Percentiles rank a stretch among this genome's conserved stretches.
These are phyloP conservation scores for Cryptococcus hybrid DNA, from an alignment of 1,284 basidiomycete genomes.

Conservation along the genomic window DNA sequence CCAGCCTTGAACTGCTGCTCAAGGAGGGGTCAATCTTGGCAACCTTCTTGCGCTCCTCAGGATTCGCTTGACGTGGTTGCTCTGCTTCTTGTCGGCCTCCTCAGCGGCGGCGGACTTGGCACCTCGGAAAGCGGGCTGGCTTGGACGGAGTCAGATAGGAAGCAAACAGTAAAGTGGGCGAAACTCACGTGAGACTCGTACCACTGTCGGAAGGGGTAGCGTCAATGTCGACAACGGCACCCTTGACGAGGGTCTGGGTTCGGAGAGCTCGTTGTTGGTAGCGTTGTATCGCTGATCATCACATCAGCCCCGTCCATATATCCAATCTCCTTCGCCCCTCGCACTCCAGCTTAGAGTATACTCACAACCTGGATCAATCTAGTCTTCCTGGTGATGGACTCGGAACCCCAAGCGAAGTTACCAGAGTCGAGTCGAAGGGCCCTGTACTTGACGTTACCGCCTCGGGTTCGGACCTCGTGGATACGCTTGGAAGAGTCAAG, in stretches of 20 bases:
- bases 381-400: slow-evolving; percentile 87
- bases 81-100: slow-evolving; percentile 66
- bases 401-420: slow-evolving; percentile 96
- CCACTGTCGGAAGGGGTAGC: slow-evolving; percentile 97
- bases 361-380: slow-evolving; percentile 90
- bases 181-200: slow-evolving; percentile 87
- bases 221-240: slow-evolving; percentile 91
- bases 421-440: slow-evolving; percentile 90
- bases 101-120: slow-evolving; percentile 62
- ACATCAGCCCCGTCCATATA: neutral
- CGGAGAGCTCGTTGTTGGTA: slow-evolving; percentile 97
- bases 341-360: slow-evolving; percentile 26
- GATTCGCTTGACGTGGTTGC: slow-evolving; percentile 81
- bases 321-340: neutral
- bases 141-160: slow-evolving; percentile 38
- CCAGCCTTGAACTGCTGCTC: slow-evolving; percentile 57
- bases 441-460: slow-evolving; percentile 89
- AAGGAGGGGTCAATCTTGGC: slow-evolving; percentile 84
- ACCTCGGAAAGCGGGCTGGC: slow-evolving; percentile 80
- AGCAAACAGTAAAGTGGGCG: neutral
- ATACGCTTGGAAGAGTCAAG: slow-evolving; percentile 83
- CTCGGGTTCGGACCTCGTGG: slow-evolving; percentile 88
- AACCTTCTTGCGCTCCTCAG: slow-evolving; percentile 85
- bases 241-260: slow-evolving; percentile 96
- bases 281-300: slow-evolving; percentile 82